Conservation (phyloP, 345 rosid species). For the Chamaenerion angustifolium region DNA sequence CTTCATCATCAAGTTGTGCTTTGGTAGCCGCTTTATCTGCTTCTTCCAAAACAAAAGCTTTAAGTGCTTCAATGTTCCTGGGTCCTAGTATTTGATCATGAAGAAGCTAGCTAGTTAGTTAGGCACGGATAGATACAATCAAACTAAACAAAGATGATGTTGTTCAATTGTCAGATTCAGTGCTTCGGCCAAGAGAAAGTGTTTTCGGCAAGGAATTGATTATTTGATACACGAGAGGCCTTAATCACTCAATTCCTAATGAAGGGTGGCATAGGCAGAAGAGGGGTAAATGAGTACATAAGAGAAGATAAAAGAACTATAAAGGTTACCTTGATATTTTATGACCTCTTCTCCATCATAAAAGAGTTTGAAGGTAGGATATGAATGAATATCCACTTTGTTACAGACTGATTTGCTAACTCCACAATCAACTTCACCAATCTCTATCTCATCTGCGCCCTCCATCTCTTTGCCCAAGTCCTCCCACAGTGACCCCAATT, state of each 20-base stretch:
- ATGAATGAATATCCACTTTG: conserved; percentile 80
- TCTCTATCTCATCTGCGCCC: conserved; percentile 87
- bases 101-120: too few species aligned
- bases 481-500: conserved; percentile 85
- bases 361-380: conserved; percentile 87
- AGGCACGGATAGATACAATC: too few species aligned
- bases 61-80: conserved; percentile 57
- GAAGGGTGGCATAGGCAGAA: too few species aligned
- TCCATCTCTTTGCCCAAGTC: conserved; percentile 83
- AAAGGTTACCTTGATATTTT: conserved; percentile 61
- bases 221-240: too few species aligned
- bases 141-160: too few species aligned
- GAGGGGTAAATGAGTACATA: too few species aligned
- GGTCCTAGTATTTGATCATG: conserved; percentile 9
- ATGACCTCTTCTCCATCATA: conserved; percentile 85
- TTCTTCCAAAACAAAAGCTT: conserved; percentile 56
- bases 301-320: too few species aligned
- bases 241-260: too few species aligned
- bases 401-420: conserved; percentile 63
- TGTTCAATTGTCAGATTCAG: too few species aligned
- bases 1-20: conserved; percentile 38
- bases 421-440: conserved; percentile 91
- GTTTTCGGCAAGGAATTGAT: too few species aligned
- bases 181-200: too few species aligned
- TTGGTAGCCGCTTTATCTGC: conserved; percentile 72